phyloP scores from a whole-genome alignment of 306 rosid genomes.

The Pyrus pyrifolia region DNA sequence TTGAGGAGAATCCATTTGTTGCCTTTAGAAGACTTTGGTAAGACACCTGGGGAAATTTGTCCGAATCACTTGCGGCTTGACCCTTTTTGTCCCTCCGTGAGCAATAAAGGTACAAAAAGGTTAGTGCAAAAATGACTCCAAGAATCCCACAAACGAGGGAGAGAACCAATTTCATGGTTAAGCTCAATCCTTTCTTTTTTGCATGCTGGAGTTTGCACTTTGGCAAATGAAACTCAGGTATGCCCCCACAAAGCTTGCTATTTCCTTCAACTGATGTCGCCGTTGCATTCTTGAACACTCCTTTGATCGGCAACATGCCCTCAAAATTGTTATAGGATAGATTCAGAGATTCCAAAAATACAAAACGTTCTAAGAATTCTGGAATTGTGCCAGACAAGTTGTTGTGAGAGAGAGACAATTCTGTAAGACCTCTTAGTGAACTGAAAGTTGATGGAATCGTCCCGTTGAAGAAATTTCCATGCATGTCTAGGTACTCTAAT shows the following conservation, averaged over 20 bases:
- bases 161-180: too few relatives aligned
- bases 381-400: not conserved
- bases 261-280: not conserved
- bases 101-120: too few relatives aligned
- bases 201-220: too few relatives aligned
- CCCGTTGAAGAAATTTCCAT: not conserved
- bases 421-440: not conserved
- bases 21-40: too few relatives aligned
- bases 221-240: too few relatives aligned
- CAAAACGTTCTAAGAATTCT: not conserved
- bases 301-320: not conserved
- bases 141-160: too few relatives aligned
- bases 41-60: too few relatives aligned
- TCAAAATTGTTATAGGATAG: not conserved
- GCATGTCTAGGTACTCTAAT: not conserved
- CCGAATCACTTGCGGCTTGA: too few relatives aligned
- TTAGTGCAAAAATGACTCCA: too few relatives aligned
- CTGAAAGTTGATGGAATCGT: not conserved
- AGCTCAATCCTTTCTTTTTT: too few relatives aligned
- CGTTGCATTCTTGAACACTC: not conserved
- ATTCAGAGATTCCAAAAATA: not conserved
- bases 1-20: too few relatives aligned
- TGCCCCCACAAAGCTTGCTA: not conserved
- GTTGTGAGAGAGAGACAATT: not conserved
- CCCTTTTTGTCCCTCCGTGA: too few relatives aligned